Evolutionary conservation across 352 stramenopile species (phyloP), one percentile per base, ranked within the genome.

Genomic region (Pythium dissimile): DNA sequence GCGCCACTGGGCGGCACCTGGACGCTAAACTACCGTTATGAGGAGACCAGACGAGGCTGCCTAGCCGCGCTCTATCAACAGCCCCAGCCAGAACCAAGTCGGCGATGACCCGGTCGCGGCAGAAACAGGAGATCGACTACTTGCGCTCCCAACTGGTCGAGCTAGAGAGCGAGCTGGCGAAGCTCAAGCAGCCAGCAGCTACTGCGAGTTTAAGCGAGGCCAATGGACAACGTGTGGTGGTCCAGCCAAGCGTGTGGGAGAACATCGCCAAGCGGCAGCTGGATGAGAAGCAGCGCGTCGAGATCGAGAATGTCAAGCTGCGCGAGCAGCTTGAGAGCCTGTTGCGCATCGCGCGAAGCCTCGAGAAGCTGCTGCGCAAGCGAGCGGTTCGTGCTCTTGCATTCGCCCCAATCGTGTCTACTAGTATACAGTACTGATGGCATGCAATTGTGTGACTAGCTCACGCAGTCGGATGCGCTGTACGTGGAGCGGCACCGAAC

Each of bases 241-340:
- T 9, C 21, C 15, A 26, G 23, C 13, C 45, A 27, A 54, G 23
- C 21, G 62, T 84, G 11, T 86, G 75, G 78, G 70, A 76, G 7
- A 68, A 75, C 20, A 81, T 88, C 37, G 75, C 41, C 21, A 35
- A 50, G 43, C 43, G 43, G 11, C 77, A 87, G 59, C 75, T 72
- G 21, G 72, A 80, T 24, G 74, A 83, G 53, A 69, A 73, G 27
- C 70, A 67, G 7, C 67, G 69, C 28, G 72, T 71, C 16, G 72
- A 87, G 37, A 54, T 77, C 18, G 77, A 87, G 58, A 86, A 86
- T 57, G 79, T 82, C 39, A 72, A 71, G 0, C 60, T 86, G 13
- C 80, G 79, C 23, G 59, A 77, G 8, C 68, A 80, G 15, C 51
- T 86, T 2, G 72, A 82, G 28, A 64, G 72, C 12, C 77, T 85